Conservation (phyloP, 23 red algal species). For the Gracilaria domingensis region DNA sequence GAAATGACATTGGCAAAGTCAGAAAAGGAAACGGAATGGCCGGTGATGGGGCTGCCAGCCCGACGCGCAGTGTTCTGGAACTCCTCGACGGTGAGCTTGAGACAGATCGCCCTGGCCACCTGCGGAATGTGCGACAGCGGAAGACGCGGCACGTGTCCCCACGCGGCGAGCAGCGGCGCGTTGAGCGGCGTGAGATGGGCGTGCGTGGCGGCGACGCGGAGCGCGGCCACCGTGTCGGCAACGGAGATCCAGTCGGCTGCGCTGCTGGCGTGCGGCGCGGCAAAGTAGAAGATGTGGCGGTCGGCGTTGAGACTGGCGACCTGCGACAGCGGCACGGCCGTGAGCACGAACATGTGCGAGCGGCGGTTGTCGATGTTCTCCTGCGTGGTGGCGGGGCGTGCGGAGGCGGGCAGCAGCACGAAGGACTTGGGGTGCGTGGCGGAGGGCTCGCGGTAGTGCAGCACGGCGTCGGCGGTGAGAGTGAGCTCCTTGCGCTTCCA, state of each 20-base stretch:
- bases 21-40: neutral
- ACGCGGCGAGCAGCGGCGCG: conserved; percentile 32
- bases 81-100: conserved; percentile 21
- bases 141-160: conserved; percentile 29
- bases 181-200: neutral
- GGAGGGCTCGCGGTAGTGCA: conserved; percentile 1
- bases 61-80: conserved; percentile 21
- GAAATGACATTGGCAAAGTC: conserved; percentile 30
- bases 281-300: conserved; percentile 16
- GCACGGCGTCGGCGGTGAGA: conserved; percentile 31
- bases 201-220: neutral
- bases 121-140: neutral
- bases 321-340: neutral
- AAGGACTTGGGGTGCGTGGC: neutral
- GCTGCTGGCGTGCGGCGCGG: neutral
- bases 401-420: conserved; percentile 32
- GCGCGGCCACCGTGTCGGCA: neutral
- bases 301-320: conserved; percentile 7
- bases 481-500: conserved; percentile 42
- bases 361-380: conserved; percentile 32
- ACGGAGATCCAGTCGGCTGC: conserved; percentile 24
- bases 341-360: conserved; percentile 40
- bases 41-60: neutral
- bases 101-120: neutral
- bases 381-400: conserved; percentile 9